phyloP scores from a whole-genome alignment of 345 rosid species.

The Citrus hindsii region DNA sequence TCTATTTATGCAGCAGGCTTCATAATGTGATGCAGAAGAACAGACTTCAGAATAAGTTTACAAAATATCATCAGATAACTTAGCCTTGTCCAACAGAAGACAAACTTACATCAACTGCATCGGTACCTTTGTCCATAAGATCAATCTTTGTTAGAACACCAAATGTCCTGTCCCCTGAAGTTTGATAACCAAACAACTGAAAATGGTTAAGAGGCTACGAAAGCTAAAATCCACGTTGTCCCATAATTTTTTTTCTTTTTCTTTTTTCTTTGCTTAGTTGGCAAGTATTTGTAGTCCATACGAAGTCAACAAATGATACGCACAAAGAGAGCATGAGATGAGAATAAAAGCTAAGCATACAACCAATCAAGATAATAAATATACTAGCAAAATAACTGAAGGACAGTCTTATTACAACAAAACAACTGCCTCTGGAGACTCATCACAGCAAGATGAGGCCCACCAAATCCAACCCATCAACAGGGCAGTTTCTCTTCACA shows the following conservation, averaged over 20 bases:
- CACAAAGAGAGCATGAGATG: background rate
- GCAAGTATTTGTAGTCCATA: background rate
- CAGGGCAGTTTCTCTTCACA: background rate
- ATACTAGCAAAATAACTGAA: background rate
- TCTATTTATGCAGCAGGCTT: background rate
- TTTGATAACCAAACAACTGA: constrained; percentile 19
- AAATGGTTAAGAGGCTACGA: background rate
- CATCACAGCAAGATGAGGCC: background rate
- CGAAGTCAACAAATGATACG: background rate
- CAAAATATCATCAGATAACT: background rate
- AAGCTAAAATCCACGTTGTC: background rate
- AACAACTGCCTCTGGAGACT: background rate
- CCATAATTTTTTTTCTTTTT: background rate
- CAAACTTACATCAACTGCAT: constrained; percentile 95
- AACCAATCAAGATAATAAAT: background rate
- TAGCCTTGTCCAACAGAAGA: background rate
- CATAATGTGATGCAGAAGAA: background rate
- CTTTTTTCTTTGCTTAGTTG: background rate
- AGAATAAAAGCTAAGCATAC: background rate
- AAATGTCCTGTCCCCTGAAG: constrained; percentile 82
- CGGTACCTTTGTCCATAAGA: constrained; percentile 94
- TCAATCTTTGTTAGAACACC: constrained; percentile 91
- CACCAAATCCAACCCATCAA: background rate
- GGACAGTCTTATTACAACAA: background rate
- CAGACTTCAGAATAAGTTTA: constrained; percentile 5